Evolutionary conservation across 768 basidiomycete genomes (phyloP), one percentile per base, ranked within the genome.

Genomic region (Boletus tomentosulus): DNA sequence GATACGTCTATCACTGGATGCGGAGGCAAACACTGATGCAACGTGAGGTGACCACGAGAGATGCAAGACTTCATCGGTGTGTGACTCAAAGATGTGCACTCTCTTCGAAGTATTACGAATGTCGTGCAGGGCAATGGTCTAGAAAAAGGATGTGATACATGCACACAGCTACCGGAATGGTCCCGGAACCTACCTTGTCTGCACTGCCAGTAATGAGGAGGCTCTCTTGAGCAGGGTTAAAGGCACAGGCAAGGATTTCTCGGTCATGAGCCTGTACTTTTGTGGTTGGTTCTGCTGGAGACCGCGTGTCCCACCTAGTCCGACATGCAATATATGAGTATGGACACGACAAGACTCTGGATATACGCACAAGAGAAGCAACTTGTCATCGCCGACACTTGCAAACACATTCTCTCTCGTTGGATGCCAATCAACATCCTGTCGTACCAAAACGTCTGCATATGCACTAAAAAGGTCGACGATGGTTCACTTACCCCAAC

Each of bases 381-480:
- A 83, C 68, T 87, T 89, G 69, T 99, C 97, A 57, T 99, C 97
- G 19, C 95, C 93, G 31, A 96, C 97, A 60, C 95, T 98, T 3
- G 87, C 94, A 62, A 98, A 92, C 46, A 93, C 73, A 62, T 86
- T 84, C 55, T 92, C 91, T 63, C 87, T 77, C 4, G 78, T 82
- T 2, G 85, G 76, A 70, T 96, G 88, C 97, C 97, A 99, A 62
- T 97, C 94, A 6, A 99, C 95, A 66, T 99, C 97, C 92, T 96
- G 56, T 12, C 37, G 31, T 16, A 25, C 25, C 12, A 56, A 42
- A 30, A 7, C 2, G 34, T 66, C 31, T 52, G 41, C 13, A 12
- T n/a, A 8, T 24, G 22, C 5, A 48, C 6, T 11, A 24, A 16
- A 28, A 24, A 35, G 15, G 6, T 15, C 3, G 19, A 37, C 31